phyloP scores from a whole-genome alignment of 139 green algal genomes.

The Coelastrella sp. region DNA sequence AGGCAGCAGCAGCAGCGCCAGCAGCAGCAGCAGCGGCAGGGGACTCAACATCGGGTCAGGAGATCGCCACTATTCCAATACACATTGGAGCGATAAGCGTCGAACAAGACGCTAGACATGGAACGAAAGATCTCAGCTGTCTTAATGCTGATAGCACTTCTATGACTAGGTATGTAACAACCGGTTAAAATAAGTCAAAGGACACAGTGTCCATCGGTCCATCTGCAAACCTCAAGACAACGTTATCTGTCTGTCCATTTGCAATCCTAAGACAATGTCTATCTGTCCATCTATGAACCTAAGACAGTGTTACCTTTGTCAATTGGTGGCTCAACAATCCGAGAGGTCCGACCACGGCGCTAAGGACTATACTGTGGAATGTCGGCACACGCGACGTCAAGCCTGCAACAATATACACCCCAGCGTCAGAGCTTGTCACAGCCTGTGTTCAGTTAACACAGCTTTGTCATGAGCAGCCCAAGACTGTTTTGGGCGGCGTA shows the following conservation, averaged over 20 bases:
- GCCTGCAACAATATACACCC: conserved; percentile 44
- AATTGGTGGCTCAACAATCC: conserved; percentile 62
- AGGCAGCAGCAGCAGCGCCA: conserved; percentile 26
- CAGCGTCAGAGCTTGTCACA: too few relatives aligned
- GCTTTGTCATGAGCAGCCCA: too few relatives aligned
- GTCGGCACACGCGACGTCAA: conserved; percentile 49
- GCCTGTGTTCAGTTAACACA: too few relatives aligned
- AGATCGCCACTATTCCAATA: background rate
- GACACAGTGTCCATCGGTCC: too few relatives aligned
- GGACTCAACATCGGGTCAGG: background rate
- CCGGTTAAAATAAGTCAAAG: too few relatives aligned
- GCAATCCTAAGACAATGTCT: too few relatives aligned
- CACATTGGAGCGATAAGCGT: background rate
- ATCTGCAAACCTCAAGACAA: too few relatives aligned
- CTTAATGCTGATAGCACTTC: too few relatives aligned
- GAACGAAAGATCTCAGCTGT: background rate
- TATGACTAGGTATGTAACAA: too few relatives aligned
- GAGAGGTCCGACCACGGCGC: conserved; percentile 64
- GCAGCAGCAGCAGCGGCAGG: conserved; percentile 17
- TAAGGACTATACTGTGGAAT: conserved; percentile 65
- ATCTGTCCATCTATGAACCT: too few relatives aligned
- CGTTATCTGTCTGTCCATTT: too few relatives aligned
- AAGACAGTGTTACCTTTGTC: conserved; percentile 52
- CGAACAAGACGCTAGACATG: background rate
- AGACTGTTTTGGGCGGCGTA: too few relatives aligned